Conservation (phyloP, 768 basidiomycete genomes). For the Mycena haematopus region DNA sequence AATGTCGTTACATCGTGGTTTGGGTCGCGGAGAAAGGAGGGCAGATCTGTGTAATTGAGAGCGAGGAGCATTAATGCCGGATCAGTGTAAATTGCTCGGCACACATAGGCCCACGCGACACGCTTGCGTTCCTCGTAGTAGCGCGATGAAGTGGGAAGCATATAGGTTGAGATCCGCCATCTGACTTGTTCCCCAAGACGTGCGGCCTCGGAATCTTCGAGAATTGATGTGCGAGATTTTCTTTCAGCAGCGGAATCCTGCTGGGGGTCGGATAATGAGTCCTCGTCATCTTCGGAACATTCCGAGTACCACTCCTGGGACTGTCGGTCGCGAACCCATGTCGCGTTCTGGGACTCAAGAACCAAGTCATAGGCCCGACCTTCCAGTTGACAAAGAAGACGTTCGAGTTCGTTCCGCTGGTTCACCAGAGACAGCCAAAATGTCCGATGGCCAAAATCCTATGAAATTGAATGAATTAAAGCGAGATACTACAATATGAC, state of each 20-base stretch:
- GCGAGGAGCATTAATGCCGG: slow-evolving; percentile 43
- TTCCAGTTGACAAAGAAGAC: slow-evolving; percentile 38
- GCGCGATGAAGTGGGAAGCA: slow-evolving; percentile 36
- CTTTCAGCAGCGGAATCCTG: neutral
- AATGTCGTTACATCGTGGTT: slow-evolving; percentile 36
- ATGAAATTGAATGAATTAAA: neutral
- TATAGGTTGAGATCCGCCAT: slow-evolving; percentile 39
- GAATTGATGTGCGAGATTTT: neutral
- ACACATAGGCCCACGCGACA: slow-evolving; percentile 42
- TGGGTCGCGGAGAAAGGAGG: slow-evolving; percentile 36
- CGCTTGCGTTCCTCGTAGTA: slow-evolving; percentile 40
- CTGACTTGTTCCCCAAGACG: slow-evolving; percentile 37
- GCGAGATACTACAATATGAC: neutral
- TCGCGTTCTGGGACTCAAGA: slow-evolving; percentile 39
- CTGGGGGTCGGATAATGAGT: neutral
- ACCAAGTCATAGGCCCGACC: slow-evolving; percentile 42
- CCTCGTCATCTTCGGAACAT: slow-evolving; percentile 20
- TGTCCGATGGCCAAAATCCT: slow-evolving; percentile 47
- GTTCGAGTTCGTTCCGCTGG: slow-evolving; percentile 38
- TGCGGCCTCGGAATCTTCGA: slow-evolving; percentile 2
- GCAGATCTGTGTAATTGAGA: slow-evolving; percentile 37
- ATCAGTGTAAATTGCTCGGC: slow-evolving; percentile 43
- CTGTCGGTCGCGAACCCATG: slow-evolving; percentile 41
- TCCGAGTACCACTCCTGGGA: slow-evolving; percentile 20
- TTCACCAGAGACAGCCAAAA: slow-evolving; percentile 42